Conservation (phyloP, 2,329 filamentous ascomycete species). For the Periconia digitata region DNA sequence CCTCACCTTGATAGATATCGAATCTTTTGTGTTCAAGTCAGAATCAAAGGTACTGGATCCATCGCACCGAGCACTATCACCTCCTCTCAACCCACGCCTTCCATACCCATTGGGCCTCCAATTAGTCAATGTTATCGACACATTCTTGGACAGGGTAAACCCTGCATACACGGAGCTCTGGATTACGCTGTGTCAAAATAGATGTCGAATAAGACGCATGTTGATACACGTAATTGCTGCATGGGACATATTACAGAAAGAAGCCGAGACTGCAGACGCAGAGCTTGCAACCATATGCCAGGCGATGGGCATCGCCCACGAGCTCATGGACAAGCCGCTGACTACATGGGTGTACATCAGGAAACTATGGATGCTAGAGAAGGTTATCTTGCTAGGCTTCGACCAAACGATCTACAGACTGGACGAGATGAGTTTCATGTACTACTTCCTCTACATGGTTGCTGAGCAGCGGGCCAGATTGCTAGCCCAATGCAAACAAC, state of each 20-base stretch:
- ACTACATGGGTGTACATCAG: slow-evolving; percentile 89
- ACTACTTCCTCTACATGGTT: slow-evolving; percentile 72
- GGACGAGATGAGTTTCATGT: slow-evolving; percentile 85
- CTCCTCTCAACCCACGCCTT: slow-evolving; percentile 42
- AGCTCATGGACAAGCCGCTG: slow-evolving; percentile 68
- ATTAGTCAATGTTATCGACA: slow-evolving; percentile 69
- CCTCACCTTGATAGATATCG: slow-evolving; percentile 81
- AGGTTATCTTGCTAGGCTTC: slow-evolving; percentile 88
- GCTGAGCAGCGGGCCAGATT: slow-evolving; percentile 25
- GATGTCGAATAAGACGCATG: slow-evolving; percentile 85
- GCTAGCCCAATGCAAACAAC: too few relatives aligned
- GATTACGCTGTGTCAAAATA: slow-evolving; percentile 83
- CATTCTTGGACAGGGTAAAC: slow-evolving; percentile 58
- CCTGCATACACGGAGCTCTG: slow-evolving; percentile 82
- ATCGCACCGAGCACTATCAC: slow-evolving; percentile 73
- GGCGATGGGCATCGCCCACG: slow-evolving; percentile 31
- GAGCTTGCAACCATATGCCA: slow-evolving; percentile 44
- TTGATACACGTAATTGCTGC: slow-evolving; percentile 80
- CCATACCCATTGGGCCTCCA: slow-evolving; percentile 72
- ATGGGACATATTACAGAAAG: slow-evolving; percentile 81
- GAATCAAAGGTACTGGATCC: slow-evolving; percentile 72
- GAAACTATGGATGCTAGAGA: slow-evolving; percentile 86
- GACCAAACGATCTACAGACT: slow-evolving; percentile 87
- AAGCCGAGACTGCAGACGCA: slow-evolving; percentile 57
- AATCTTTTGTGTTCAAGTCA: slow-evolving; percentile 71